Conservation (phyloP, 2,329 filamentous ascomycete species). For the Colletotrichum horii region DNA sequence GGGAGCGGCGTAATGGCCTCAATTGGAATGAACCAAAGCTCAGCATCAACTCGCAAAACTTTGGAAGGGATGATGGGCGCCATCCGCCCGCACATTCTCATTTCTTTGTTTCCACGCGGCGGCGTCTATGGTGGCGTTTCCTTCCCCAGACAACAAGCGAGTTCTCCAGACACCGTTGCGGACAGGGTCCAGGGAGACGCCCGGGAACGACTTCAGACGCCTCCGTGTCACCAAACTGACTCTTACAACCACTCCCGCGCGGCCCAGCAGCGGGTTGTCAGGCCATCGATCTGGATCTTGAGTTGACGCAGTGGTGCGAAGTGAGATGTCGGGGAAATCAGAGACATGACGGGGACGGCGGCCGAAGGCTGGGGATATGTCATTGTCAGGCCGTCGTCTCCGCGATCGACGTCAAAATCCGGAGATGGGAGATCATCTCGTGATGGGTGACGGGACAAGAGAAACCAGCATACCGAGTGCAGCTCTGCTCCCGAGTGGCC, state of each 20-base stretch:
- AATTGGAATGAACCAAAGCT: background rate
- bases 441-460: background rate
- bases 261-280: background rate
- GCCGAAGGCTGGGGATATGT: background rate
- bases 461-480: background rate
- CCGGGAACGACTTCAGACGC: conserved; percentile 2
- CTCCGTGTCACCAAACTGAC: conserved; percentile 15
- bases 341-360: background rate
- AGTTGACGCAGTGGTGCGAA: background rate
- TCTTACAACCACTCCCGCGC: conserved; percentile 2
- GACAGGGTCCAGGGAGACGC: background rate
- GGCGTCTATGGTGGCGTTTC: conserved; percentile 4
- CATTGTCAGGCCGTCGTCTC: background rate
- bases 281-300: background rate
- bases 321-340: background rate
- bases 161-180: background rate
- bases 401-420: conserved; percentile 1
- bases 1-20: conserved; percentile 10
- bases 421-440: conserved; percentile 7
- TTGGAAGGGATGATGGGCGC: background rate
- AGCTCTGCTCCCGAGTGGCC: background rate
- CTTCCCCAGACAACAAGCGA: conserved; percentile 4
- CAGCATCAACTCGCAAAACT: background rate
- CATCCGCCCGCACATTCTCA: background rate
- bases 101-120: conserved; percentile 8